These are phyloP conservation scores for Plenodomus lindquistii DNA, from an alignment of 2,329 filamentous ascomycete species.

Conservation along the genomic window DNA sequence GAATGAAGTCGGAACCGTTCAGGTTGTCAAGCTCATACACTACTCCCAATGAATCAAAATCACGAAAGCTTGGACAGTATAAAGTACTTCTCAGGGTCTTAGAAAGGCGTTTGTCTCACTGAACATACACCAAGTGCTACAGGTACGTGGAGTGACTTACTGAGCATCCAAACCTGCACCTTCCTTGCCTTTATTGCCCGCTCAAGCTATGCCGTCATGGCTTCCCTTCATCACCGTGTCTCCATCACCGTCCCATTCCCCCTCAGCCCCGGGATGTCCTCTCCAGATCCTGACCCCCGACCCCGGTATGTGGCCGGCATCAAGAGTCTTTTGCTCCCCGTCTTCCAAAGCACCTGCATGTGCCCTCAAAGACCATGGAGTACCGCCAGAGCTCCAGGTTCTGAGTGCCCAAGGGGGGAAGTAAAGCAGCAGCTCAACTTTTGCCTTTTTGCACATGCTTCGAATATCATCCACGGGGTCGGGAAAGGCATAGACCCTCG, in stretches of 20 bases:
- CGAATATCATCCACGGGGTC: slow-evolving; percentile 2
- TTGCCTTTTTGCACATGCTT: slow-evolving; percentile 1
- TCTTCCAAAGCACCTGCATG: not conserved
- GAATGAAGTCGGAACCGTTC: too few relatives aligned
- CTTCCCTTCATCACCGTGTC: slow-evolving; percentile 5
- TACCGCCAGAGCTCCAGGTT: slow-evolving; percentile 9
- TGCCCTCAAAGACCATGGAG: slow-evolving; percentile 11
- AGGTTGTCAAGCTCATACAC: too few relatives aligned
- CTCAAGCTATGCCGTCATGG: not conserved
- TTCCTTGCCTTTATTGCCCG: too few relatives aligned
- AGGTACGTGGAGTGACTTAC: too few relatives aligned
- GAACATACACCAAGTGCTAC: too few relatives aligned
- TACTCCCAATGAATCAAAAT: too few relatives aligned
- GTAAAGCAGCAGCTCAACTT: slow-evolving; percentile 11
- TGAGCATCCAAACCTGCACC: too few relatives aligned
- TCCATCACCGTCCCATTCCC: slow-evolving; percentile 13
- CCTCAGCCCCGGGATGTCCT: not conserved
- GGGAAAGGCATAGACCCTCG: not conserved
- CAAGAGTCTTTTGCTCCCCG: not conserved
- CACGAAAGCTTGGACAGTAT: too few relatives aligned
- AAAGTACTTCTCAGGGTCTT: too few relatives aligned
- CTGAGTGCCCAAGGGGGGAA: slow-evolving; percentile 8
- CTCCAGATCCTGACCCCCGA: not conserved
- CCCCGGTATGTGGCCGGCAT: not conserved
- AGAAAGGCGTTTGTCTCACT: too few relatives aligned